Base-by-base conservation (phyloP, 2,329 filamentous ascomycete species). In the Verticillium klebahnii region DNA sequence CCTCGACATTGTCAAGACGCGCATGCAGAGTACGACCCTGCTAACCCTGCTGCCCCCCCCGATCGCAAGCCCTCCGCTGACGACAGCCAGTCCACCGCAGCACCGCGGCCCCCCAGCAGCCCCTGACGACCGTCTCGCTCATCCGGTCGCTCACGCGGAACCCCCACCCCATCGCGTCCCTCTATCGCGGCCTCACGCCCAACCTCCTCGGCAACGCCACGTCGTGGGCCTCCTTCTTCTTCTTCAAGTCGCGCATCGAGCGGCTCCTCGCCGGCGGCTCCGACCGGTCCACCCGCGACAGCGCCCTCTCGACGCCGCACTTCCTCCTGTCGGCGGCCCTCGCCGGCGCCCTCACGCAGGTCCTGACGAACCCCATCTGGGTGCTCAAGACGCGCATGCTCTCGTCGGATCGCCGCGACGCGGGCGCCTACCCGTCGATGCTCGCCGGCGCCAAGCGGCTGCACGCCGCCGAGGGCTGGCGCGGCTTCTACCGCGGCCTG, bases 351-450 rank as follows among this genome's bases (percentile, higher is more conserved):
- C 75, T 91, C 50, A 96, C 93, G 1, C 90, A 93, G 54, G 78
- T 91, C 34, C 82, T 94, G 67, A 98, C 95, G 34, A 98, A 98
- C 73, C 95, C 95, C 2, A 89, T 99, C 69, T 99, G 95, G 95
- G 95, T 99, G 2, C 87, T 99, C 74, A 98, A 98, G 80, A 98
- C 94, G 9, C 90, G 95, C 65, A 98, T 99, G 93, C 82, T 98
- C 29, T 92, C 93, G 34, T 93, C 91, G 4, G 91, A 95, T 67
- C 85, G 86, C 58, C 81, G 85, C 60, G 83, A 87, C 6, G 85
- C 83, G 2, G 92, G 92, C 15, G 95, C 94, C 1, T 99, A 99
- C 75, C 83, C 85, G 17, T 89, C 86, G 66, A 91, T 97, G 80
- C 78, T 82, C 66, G 83, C 88, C 57, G 95, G 95, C 32, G 84